These are phyloP conservation scores for Ganoderma sp. DNA, from an alignment of 1,284 basidiomycete genomes.

Conservation along the genomic window DNA sequence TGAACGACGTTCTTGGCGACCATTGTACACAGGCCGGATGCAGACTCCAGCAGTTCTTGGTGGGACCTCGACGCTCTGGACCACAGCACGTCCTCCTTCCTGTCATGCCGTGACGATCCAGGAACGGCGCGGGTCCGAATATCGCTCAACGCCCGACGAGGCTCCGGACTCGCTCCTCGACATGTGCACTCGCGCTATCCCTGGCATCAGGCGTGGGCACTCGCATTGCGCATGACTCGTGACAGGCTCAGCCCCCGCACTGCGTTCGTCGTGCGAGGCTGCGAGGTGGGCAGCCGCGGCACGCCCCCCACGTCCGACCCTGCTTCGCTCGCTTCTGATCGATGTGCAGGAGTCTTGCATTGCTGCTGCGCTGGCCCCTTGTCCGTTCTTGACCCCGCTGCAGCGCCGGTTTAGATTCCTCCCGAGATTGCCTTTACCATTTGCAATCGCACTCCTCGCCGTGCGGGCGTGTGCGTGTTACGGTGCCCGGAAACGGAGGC, in stretches of 20 bases:
- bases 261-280: constrained; percentile 19
- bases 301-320: constrained; percentile 27
- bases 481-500: constrained; percentile 13
- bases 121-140: constrained; percentile 27
- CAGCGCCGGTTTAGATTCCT: constrained; percentile 25
- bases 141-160: constrained; percentile 30
- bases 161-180: constrained; percentile 26
- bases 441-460: constrained; percentile 23
- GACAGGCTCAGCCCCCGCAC: constrained; percentile 21
- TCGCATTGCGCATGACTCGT: constrained; percentile 24
- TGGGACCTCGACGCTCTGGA: neutral
- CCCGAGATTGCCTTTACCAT: constrained; percentile 30
- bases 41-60: constrained; percentile 9
- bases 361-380: constrained; percentile 17
- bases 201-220: constrained; percentile 17
- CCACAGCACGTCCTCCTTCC: neutral
- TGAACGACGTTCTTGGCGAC: constrained; percentile 14
- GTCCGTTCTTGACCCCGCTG: constrained; percentile 1
- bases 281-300: constrained; percentile 17
- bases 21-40: constrained; percentile 16
- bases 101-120: constrained; percentile 8
- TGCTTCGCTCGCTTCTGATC: constrained; percentile 26
- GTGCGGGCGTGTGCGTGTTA: constrained; percentile 17
- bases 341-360: constrained; percentile 20
- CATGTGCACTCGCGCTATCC: constrained; percentile 21